Conservation (phyloP, 2,329 filamentous ascomycete species). For the Xylariaceae sp. region DNA sequence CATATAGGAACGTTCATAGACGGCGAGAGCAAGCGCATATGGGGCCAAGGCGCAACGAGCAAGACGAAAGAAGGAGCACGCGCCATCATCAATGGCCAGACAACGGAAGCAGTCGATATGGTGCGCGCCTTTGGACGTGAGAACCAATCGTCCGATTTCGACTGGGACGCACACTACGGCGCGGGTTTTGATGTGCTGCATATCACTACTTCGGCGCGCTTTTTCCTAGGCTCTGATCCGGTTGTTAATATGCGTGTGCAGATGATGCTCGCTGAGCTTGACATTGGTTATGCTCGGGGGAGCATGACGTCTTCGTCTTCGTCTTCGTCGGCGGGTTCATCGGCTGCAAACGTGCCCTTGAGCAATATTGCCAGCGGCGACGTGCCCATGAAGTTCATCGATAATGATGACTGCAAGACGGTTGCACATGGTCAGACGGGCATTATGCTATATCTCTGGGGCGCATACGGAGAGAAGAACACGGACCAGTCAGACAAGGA, state of each 20-base stretch:
- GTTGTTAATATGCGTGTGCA: conserved; percentile 47
- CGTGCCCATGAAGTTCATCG: conserved; percentile 46
- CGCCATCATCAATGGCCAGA: conserved; percentile 65
- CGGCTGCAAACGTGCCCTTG: not conserved
- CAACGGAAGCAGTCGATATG: conserved; percentile 61
- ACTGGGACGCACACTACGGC: conserved; percentile 75
- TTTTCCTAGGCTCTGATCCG: conserved; percentile 47
- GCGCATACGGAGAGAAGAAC: conserved; percentile 49
- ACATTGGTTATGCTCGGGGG: conserved; percentile 41
- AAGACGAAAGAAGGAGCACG: conserved; percentile 61
- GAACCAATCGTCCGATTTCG: conserved; percentile 69
- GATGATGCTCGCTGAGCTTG: conserved; percentile 48
- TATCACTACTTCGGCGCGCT: conserved; percentile 47
- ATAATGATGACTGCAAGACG: conserved; percentile 49
- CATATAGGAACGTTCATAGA: conserved; percentile 82
- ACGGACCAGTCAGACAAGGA: too few species aligned
- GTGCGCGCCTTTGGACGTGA: conserved; percentile 79
- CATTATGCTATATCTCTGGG: conserved; percentile 59
- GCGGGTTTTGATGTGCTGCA: conserved; percentile 80
- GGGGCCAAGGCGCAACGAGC: conserved; percentile 81
- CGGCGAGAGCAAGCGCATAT: conserved; percentile 63
- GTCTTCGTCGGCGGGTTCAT: not conserved
- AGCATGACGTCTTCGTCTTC: conserved; percentile 26
- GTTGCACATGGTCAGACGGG: conserved; percentile 46
- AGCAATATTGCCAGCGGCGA: conserved; percentile 11